These are phyloP conservation scores for Phylloporus arenicola DNA, from an alignment of 768 basidiomycete genomes.

Conservation along the genomic window DNA sequence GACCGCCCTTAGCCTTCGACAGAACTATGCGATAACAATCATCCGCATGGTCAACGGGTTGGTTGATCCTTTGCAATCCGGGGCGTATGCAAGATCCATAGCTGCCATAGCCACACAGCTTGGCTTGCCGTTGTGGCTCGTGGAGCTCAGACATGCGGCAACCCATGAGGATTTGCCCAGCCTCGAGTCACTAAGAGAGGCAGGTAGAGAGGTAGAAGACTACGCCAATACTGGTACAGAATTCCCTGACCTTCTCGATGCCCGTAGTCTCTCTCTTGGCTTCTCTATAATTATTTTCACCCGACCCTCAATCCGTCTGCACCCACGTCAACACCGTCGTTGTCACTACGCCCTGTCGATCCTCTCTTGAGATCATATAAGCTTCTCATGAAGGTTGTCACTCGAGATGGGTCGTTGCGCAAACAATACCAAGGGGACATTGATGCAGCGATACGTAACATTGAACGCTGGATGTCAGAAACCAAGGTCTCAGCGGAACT, in stretches of 20 bases:
- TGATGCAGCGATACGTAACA: slow-evolving; percentile 45
- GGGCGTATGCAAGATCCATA: slow-evolving; percentile 87
- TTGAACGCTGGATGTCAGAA: slow-evolving; percentile 80
- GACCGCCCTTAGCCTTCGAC: slow-evolving; percentile 53
- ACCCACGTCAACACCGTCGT: slow-evolving; percentile 26
- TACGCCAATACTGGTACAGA: slow-evolving; percentile 1
- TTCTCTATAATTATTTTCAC: slow-evolving; percentile 78
- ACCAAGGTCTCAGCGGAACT: slow-evolving; percentile 56
- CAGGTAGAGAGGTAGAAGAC: slow-evolving; percentile 56
- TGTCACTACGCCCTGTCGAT: slow-evolving; percentile 48
- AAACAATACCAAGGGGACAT: slow-evolving; percentile 48
- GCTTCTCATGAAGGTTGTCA: slow-evolving; percentile 51
- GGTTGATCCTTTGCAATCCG: slow-evolving; percentile 89
- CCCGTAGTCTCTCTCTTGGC: slow-evolving; percentile 72
- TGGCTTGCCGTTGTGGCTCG: slow-evolving; percentile 81
- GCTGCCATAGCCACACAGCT: slow-evolving; percentile 82
- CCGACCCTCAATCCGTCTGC: slow-evolving; percentile 61
- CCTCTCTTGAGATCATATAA: slow-evolving; percentile 78
- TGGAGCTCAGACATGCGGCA: slow-evolving; percentile 89
- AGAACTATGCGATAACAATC: slow-evolving; percentile 75
- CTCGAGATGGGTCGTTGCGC: slow-evolving; percentile 60
- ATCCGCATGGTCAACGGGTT: slow-evolving; percentile 91
- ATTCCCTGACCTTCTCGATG: slow-evolving; percentile 4
- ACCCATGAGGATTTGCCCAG: slow-evolving; percentile 95
- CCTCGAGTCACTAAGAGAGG: slow-evolving; percentile 72